A percentile compares a stretch with the other conserved stretches of the same genome.
Evolutionary conservation across 352 stramenopile genomes (phyloP).

Genomic region (Phytophthora hybrid): DNA sequence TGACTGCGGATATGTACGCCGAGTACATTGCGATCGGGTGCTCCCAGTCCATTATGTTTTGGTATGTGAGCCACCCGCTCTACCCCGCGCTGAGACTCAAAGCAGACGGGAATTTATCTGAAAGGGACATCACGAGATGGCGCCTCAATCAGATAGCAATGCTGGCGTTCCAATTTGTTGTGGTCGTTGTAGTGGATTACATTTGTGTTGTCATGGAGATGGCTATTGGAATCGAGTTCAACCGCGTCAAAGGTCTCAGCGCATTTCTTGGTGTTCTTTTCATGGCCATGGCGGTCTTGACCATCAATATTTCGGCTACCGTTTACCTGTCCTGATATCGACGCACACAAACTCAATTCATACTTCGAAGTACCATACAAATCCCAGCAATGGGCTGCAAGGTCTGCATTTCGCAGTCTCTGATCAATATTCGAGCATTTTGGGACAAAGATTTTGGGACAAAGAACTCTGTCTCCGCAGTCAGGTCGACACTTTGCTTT

Average conservation of each 20-base stretch:
- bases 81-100: conserved; percentile 22
- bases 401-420: too few relatives aligned
- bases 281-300: conserved; percentile 8
- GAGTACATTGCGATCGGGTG: conserved; percentile 53
- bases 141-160: conserved; percentile 2
- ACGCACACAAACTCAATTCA: too few relatives aligned
- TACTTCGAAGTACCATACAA: too few relatives aligned
- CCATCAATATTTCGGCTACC: conserved; percentile 5
- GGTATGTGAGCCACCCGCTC: conserved; percentile 34
- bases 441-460: too few relatives aligned
- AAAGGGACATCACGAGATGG: neutral
- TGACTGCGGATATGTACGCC: conserved; percentile 36
- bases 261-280: conserved; percentile 32
- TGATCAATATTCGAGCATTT: too few relatives aligned
- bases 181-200: conserved; percentile 25
- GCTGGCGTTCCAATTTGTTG: conserved; percentile 8
- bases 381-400: too few relatives aligned
- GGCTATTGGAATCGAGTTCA: conserved; percentile 21
- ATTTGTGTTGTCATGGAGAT: conserved; percentile 33
- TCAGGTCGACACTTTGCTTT: too few relatives aligned
- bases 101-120: neutral
- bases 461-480: too few relatives aligned
- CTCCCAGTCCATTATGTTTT: conserved; percentile 33
- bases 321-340: conserved; percentile 5
- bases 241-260: conserved; percentile 15